Evolutionary conservation across 257 asterid species (phyloP), one percentile per base, ranked within the genome.

Genomic region (Phtheirospermum japonicum): DNA sequence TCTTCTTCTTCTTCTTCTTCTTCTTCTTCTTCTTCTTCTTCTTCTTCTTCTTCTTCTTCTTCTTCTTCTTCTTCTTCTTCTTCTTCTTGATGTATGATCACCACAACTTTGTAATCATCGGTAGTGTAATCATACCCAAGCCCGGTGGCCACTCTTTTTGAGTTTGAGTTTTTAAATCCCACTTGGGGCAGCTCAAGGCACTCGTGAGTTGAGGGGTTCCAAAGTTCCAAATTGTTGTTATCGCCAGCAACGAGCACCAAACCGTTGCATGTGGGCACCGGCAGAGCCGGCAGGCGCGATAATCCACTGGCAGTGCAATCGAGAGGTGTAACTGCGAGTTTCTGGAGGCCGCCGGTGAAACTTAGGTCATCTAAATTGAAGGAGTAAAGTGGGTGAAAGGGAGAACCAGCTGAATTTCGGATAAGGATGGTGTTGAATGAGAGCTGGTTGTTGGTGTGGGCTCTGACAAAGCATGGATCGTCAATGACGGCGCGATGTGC

Each of bases 221-320:
- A 64, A 7, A 64, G 19, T 18, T 20, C 54, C 54, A 39, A 36
- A 0, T 6, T 13, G 2, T 9, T 37, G n/a, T n/a, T n/a, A n/a
- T n/a, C n/a, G 0, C 17, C 2, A 17, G 49, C 5, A 6, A 63
- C 9, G 28, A 65, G 55, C 10, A 53, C 20, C 7, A 65, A 16
- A 1, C 70, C 62, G 37, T 65, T 23, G 62, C 70, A 65, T 12
- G 58, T 6, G 17, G 12, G 11, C 46, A 39, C n/a, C n/a, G n/a
- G n/a, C n/a, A n/a, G n/a, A 3, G 12, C 7, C 30, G 28, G 67
- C 19, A 9, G 6, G 43, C 12, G 19, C 12, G 69, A 51, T 39
- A 26, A 26, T 18, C 54, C 60, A 7, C 26, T 34, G 31, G 20
- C 53, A 28, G 13, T 37, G 9, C 36, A 11, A n/a, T 49, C 53